Percentiles rank a stretch among this genome's conserved stretches.
These are phyloP conservation scores for Phytophthora agathidicida DNA, from an alignment of 352 stramenopile genomes.

Conservation along the genomic window DNA sequence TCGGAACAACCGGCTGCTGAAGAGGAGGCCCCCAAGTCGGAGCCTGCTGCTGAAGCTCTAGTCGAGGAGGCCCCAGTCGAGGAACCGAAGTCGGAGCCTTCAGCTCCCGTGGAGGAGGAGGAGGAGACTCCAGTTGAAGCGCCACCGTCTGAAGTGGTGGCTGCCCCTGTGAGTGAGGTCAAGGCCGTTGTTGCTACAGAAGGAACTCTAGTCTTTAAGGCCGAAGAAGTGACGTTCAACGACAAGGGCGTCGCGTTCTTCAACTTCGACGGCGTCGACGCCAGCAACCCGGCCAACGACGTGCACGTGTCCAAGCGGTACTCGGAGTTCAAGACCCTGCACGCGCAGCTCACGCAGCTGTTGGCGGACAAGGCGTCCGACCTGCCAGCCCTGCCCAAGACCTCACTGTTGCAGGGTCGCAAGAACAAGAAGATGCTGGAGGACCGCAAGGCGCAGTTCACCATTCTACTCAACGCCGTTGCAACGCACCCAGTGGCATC, in stretches of 20 bases:
- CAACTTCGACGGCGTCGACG: conserved; percentile 51
- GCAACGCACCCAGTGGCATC: conserved; percentile 50
- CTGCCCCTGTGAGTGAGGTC: conserved; percentile 12
- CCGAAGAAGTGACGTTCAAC: conserved; percentile 31
- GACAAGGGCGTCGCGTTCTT: conserved; percentile 52
- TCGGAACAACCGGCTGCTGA: conserved; percentile 5
- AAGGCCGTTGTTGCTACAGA: conserved; percentile 9
- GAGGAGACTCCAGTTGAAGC: conserved; percentile 1
- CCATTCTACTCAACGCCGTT: conserved; percentile 61
- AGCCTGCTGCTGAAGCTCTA: conserved; percentile 8
- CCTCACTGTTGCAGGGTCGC: conserved; percentile 49
- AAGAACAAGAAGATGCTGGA: conserved; percentile 64
- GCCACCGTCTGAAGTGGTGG: conserved; percentile 8
- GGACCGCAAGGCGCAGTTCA: conserved; percentile 64
- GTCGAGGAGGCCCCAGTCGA: conserved; percentile 6
- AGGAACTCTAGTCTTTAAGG: conserved; percentile 13
- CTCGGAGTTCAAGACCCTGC: conserved; percentile 78
- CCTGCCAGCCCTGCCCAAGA: conserved; percentile 58
- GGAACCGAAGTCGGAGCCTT: neutral
- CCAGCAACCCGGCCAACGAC: conserved; percentile 51
- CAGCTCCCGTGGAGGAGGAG: conserved; percentile 2
- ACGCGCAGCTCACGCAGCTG: conserved; percentile 50
- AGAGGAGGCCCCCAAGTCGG: conserved; percentile 2
- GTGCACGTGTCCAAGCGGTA: conserved; percentile 71
- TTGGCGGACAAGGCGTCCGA: conserved; percentile 58